Conservation (phyloP, 768 basidiomycete genomes). For the Sporobolomyces pararoseus region DNA sequence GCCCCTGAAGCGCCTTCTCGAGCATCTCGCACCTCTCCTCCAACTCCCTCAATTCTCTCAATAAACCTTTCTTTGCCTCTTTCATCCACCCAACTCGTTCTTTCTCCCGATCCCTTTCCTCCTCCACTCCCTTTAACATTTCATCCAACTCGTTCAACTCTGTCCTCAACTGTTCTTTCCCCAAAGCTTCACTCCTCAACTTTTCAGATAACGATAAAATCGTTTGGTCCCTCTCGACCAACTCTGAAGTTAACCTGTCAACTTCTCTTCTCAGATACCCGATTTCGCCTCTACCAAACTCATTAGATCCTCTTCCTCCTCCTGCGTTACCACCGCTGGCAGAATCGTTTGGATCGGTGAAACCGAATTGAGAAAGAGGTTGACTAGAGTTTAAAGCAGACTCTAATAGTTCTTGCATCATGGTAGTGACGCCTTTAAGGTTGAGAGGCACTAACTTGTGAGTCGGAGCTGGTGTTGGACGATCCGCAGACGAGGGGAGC, state of each 20-base stretch:
- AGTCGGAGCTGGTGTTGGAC: background rate
- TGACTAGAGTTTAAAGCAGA: background rate
- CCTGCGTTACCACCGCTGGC: background rate
- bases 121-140: background rate
- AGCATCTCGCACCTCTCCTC: background rate
- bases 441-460: constrained; percentile 16
- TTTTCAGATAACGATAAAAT: background rate
- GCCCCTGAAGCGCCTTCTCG: background rate
- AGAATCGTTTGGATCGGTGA: background rate
- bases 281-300: background rate
- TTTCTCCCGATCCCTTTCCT: background rate
- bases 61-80: constrained; percentile 13
- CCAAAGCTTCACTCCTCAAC: background rate
- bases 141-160: background rate
- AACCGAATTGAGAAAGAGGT: background rate
- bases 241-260: background rate
- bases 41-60: constrained; percentile 2
- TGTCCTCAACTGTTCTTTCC: background rate
- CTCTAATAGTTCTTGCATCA: background rate
- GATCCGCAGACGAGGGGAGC: background rate
- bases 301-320: too few relatives aligned
- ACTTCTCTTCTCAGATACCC: constrained; percentile 21
- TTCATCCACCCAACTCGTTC: background rate
- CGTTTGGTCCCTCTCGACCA: constrained; percentile 2
- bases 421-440: background rate